Base-by-base conservation (phyloP, 352 stramenopile genomes). In the Phytophthora ramorum region DNA sequence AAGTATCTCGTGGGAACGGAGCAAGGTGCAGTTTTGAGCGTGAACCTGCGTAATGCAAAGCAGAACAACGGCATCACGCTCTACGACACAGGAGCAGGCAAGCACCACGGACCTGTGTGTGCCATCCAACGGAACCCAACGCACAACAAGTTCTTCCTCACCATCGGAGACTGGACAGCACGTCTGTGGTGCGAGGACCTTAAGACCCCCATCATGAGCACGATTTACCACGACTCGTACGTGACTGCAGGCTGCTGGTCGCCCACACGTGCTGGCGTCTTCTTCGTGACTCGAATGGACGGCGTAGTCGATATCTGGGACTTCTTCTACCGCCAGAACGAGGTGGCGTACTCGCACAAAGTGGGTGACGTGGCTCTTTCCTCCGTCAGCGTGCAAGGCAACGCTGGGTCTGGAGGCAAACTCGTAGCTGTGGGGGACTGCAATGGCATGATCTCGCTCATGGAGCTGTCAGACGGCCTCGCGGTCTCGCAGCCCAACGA, bases 61-160 rank as follows among this genome's bases (percentile, higher is more conserved):
- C 91, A 97, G 63, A 98, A 99, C 79, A 98, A 98, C 62, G 96
- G 93, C n/a, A 97, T 99, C 58, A 96, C 91, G 14, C 83, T 99
- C 0, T 98, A 98, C 71, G 96, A 99, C 76, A 96, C 83, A 47
- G 92, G 88, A 37, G 71, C 93, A 12, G 96, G 96, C 32, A 98
- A 98, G 67, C 97, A 99, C 74, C 95, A 98, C 66, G 97, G 96
- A 0, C 93, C 96, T 35, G 98, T 99, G 66, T 98, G 95, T 66
- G 90, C 83, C 38, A 98, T 99, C 71, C 93, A 98, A 74, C 87
- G 97, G 22, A 99, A 99, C 67, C 97, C 97, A 34, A 97, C 88
- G n/a, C 93, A 99, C 71, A 98, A 96, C 76, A 99, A 99, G 70
- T 99, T 98, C 66, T 99, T 99, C 78, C 90, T 99, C 78, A 99